A percentile compares a stretch with the other conserved stretches of the same genome.
These are phyloP conservation scores for Sporobolomyces phaffii DNA, from an alignment of 768 basidiomycete species.

Conservation along the genomic window DNA sequence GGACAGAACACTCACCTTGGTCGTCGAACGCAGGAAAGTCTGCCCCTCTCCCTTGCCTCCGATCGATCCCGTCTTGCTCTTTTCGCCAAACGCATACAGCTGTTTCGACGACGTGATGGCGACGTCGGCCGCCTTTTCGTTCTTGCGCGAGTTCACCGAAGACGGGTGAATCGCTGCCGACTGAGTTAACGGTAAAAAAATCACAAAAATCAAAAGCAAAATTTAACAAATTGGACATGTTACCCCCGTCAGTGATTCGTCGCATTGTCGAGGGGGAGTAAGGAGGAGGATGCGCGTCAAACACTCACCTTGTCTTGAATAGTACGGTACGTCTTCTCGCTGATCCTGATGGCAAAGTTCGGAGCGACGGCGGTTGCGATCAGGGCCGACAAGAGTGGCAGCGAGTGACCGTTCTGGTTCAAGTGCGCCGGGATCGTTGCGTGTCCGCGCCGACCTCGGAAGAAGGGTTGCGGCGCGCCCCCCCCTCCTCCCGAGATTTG, in stretches of 20 bases:
- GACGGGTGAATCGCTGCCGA: slow-evolving; percentile 71
- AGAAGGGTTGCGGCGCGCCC: slow-evolving; percentile 6
- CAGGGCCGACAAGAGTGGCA: slow-evolving; percentile 71
- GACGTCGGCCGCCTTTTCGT: slow-evolving; percentile 45
- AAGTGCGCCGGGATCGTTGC: slow-evolving; percentile 58
- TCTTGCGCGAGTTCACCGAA: slow-evolving; percentile 73
- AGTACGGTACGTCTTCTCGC: slow-evolving; percentile 63
- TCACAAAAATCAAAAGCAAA: no score
- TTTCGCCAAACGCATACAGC: slow-evolving; percentile 74
- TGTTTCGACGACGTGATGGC: slow-evolving; percentile 57
- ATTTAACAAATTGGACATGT: no score
- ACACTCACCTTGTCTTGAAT: slow-evolving; percentile 73
- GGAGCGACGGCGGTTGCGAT: slow-evolving; percentile 82
- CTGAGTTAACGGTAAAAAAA: slow-evolving; percentile 48
- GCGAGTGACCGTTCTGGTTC: slow-evolving; percentile 65
- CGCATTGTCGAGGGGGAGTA: not conserved
- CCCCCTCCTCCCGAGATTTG: slow-evolving; percentile 68
- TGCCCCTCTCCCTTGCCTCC: slow-evolving; percentile 46
- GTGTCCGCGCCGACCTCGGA: slow-evolving; percentile 27
- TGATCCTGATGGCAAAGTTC: slow-evolving; percentile 75
- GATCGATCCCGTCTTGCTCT: slow-evolving; percentile 58
- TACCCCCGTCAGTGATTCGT: no score
- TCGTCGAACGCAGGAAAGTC: slow-evolving; percentile 71
- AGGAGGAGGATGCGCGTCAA: no score
- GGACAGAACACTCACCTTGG: slow-evolving; percentile 14